Evolutionary conservation across 2,329 filamentous ascomycete genomes (phyloP).

Genomic region (Botrytis fabae): DNA sequence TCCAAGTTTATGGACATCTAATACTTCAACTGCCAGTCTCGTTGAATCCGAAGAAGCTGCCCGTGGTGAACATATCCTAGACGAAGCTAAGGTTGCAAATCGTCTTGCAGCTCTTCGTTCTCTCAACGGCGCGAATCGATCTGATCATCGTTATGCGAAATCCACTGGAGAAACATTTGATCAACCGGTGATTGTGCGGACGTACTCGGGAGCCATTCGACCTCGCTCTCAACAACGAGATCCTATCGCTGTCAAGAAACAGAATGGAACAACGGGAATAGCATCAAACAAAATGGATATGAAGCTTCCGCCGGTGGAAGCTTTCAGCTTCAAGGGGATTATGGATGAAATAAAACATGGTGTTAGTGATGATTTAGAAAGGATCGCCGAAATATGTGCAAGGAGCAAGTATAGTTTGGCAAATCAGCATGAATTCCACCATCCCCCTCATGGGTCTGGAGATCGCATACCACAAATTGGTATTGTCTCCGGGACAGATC

Average conservation of each 20-base stretch:
- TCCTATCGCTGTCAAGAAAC: conserved; percentile 35
- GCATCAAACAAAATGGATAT: conserved; percentile 38
- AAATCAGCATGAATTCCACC: conserved; percentile 67
- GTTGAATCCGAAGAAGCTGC: conserved; percentile 41
- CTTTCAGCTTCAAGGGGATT: conserved; percentile 65
- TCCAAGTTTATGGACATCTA: conserved; percentile 38
- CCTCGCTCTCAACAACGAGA: conserved; percentile 40
- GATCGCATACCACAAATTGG: conserved; percentile 46
- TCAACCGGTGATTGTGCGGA: conserved; percentile 65
- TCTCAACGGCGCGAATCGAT: conserved; percentile 47
- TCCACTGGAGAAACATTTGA: conserved; percentile 60
- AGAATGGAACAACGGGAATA: conserved; percentile 32
- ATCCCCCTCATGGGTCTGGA: conserved; percentile 61
- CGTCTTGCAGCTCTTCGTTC: conserved; percentile 61
- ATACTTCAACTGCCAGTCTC: conserved; percentile 39
- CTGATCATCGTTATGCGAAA: conserved; percentile 54
- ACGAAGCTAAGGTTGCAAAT: conserved; percentile 56
- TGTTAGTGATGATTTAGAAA: conserved; percentile 60
- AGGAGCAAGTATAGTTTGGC: conserved; percentile 64
- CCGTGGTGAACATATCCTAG: conserved; percentile 45
- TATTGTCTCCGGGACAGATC: conserved; percentile 33
- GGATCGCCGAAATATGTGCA: conserved; percentile 67
- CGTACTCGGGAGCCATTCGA: conserved; percentile 54
- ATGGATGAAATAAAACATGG: conserved; percentile 54
- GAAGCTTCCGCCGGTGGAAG: conserved; percentile 60